Percentiles rank a stretch among this genome's conserved stretches.
Conservation (phyloP, 108 stramenopile genomes). For the Stephanodiscus minutulus region DNA sequence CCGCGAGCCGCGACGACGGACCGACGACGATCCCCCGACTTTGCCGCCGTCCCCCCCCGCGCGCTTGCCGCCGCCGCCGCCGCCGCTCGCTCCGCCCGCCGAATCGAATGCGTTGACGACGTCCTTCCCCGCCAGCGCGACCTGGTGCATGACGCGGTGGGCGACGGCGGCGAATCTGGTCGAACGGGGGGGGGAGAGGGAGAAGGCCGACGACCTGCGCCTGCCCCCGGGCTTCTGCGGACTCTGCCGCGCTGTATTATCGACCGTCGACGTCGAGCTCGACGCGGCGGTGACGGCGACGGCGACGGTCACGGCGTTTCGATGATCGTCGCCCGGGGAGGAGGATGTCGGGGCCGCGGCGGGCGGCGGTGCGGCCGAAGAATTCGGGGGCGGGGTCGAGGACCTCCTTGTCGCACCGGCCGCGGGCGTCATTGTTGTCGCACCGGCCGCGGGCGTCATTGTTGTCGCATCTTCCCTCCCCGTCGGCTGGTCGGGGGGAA, state of each 20-base stretch:
- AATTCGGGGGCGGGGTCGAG: background rate
- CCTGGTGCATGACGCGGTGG: constrained; percentile 32
- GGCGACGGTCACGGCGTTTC: background rate
- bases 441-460: background rate
- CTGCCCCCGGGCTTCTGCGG: background rate
- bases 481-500: too few relatives aligned
- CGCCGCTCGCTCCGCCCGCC: background rate
- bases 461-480: background rate
- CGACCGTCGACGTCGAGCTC: background rate
- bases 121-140: constrained; percentile 30
- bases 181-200: background rate
- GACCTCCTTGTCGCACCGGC: background rate
- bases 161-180: constrained; percentile 26
- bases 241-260: background rate
- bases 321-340: constrained; percentile 1
- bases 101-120: constrained; percentile 16
- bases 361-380: too few relatives aligned
- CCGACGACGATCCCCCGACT: background rate
- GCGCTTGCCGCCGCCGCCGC: background rate
- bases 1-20: background rate
- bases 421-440: background rate
- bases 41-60: background rate
- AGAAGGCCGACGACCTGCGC: too few relatives aligned
- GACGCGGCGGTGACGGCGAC: background rate
- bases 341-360: background rate